Conservation (phyloP, 768 basidiomycete genomes). For the Russula virescens region DNA sequence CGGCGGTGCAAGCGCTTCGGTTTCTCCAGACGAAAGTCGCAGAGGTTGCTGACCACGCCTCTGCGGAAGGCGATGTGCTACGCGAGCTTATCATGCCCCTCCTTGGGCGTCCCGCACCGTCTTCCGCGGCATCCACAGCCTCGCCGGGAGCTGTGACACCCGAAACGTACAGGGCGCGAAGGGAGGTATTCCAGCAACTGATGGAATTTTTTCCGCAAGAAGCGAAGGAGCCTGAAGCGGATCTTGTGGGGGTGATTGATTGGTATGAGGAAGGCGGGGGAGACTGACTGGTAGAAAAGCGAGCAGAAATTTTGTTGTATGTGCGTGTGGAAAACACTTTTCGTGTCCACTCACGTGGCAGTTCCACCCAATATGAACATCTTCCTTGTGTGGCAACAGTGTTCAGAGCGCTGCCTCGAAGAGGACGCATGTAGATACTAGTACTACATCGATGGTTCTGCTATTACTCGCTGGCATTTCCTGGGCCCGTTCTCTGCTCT, state of each 20-base stretch:
- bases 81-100: constrained; percentile 62
- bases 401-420: too few species aligned
- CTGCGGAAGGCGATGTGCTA: constrained; percentile 59
- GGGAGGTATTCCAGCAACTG: constrained; percentile 61
- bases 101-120: constrained; percentile 35
- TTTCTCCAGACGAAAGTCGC: constrained; percentile 70
- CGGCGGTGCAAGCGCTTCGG: constrained; percentile 57
- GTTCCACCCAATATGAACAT: too few species aligned
- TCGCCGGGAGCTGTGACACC: constrained; percentile 31
- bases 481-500: too few species aligned
- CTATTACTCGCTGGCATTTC: too few species aligned
- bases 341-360: too few species aligned
- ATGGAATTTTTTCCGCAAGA: constrained; percentile 56
- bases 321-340: too few species aligned
- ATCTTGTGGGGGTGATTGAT: constrained; percentile 59
- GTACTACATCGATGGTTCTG: too few species aligned
- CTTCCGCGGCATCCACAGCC: constrained; percentile 11
- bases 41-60: constrained; percentile 62
- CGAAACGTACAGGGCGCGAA: constrained; percentile 56
- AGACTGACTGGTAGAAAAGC: too few species aligned
- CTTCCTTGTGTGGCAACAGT: too few species aligned
- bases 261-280: constrained; percentile 26
- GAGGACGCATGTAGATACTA: too few species aligned
- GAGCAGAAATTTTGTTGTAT: too few species aligned
- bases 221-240: constrained; percentile 61